Evolutionary conservation across 352 stramenopile species (phyloP), one percentile per base, ranked within the genome.

Genomic region (Phytophthora quininea): DNA sequence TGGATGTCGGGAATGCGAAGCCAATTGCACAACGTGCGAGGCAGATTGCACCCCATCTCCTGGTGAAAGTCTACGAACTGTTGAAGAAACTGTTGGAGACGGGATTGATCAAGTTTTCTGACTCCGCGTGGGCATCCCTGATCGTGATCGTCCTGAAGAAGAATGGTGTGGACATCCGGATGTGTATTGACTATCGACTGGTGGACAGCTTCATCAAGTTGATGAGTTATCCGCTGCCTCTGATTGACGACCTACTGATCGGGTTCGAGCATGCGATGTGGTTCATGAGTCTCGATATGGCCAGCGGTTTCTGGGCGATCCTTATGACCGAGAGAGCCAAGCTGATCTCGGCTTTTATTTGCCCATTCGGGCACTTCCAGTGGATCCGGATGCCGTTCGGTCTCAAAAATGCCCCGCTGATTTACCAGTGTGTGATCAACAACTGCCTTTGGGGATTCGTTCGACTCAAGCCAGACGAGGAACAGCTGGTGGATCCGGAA

Each of bases 341-440:
- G n/a, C 0, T 32, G 3, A 68, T 78, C 9, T 65, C 49, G 0
- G 64, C 59, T 0, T 73, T 73, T 31, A 58, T 76, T 9, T 76
- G 59, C 6, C 64, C 69, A 1, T 50, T 73, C 1, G 64, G 69
- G 12, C 59, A 73, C 11, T 76, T 71, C n/a, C 45, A 76, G 19
- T 73, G 58, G 63, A 2, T 56, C 0, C 30, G 64, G 3, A 75
- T 75, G 67, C 62, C 56, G 3, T 71, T 72, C 4, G 69, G 69
- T 7, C 31, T 74, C 0, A 74, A 73, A 15, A 76, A 76, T 1
- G 64, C 63, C 0, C 55, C 54, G 0, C 8, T 67, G 3, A 45
- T 73, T 0, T 76, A 73, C 24, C 59, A 76, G 19, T 4, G 31
- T 3, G 10, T 57, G 0, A 27, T 74, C 1, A 62, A 74, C 31